Base-by-base conservation (phyloP, 164 flowering plant genomes). In the Macadamia tetraphylla region DNA sequence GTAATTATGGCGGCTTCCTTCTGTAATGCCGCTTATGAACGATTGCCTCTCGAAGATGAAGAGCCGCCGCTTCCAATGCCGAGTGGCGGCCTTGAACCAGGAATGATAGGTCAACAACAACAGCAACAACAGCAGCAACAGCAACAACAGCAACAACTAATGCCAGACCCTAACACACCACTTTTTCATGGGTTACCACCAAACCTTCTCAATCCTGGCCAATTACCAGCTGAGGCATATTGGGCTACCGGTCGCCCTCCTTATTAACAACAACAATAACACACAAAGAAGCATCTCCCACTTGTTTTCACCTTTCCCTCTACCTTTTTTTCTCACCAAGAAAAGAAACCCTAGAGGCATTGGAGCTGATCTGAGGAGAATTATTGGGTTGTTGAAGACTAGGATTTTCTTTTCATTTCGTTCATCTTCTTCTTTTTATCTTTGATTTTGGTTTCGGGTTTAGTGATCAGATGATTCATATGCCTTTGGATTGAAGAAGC, bases 1-100 rank as follows among this genome's bases (percentile, higher is more conserved):
- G 86, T 92, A 31, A 81, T 92, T 43, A 90, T 90, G 94, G 94
- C 98, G 0, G 94, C 98, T 1, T 88, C 98, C 0, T 92, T 92
- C 59, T 91, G 96, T 3, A 90, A 92, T 73, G 98, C 96, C 0
- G 92, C 98, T 0, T 92, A 92, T 30, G 98, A 92, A 76, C 68
- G 98, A 78, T 81, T 92, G 3, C 98, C 98, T 1, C 59, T 92
- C 30, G 98, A 88, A 62, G 97, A 90, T 1, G 91, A 83, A 2
- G 89, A 82, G 66, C 18, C 68, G 8, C 62, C 76, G 29, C 55
- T 67, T 9, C 78, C 63, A 1, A 46, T 75, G 35, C 83, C 15
- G 49, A 66, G 89, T 68, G 63, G 78, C 15, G 83, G 81, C 5
- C 44, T 80, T 5, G 86, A 76, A 0, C 82, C 85, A 0, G 83